These are phyloP conservation scores for Ganoderma lucidum DNA, from an alignment of 1,284 basidiomycete genomes.

Conservation along the genomic window DNA sequence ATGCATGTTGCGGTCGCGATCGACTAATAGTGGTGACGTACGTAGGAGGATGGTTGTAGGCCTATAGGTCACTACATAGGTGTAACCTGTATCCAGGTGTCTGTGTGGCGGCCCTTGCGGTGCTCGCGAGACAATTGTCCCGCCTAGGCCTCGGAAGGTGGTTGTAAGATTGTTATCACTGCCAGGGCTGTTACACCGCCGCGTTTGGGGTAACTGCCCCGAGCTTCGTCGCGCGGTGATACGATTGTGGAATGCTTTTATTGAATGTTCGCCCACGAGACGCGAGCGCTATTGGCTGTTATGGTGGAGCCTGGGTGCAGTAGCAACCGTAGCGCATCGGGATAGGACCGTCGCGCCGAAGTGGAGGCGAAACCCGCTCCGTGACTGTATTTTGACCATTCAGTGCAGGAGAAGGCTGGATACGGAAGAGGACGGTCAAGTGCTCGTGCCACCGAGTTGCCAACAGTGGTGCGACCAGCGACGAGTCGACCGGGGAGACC, in stretches of 20 bases:
- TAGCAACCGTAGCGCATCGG: not conserved
- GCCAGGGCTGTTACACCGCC: not conserved
- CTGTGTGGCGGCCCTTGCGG: not conserved
- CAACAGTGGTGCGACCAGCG: not conserved
- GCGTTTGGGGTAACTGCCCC: not conserved
- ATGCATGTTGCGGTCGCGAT: no score
- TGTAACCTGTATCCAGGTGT: not conserved
- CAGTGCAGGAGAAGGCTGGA: not conserved
- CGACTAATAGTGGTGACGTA: not conserved
- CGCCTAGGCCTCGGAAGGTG: not conserved
- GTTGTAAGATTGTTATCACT: not conserved
- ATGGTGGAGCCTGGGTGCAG: not conserved
- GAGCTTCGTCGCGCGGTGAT: not conserved
- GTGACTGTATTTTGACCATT: conserved; percentile 1
- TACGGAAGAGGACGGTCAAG: not conserved
- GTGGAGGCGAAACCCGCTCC: conserved; percentile 3
- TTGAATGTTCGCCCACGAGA: not conserved
- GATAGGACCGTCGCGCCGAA: conserved; percentile 6
- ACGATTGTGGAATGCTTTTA: not conserved
- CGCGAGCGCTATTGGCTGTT: not conserved
- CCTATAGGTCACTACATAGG: no score
- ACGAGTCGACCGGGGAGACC: not conserved
- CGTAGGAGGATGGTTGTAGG: not conserved
- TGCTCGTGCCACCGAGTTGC: not conserved
- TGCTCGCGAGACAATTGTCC: not conserved